Conservation (phyloP, 2,329 filamentous ascomycete species). For the Diplodia scrobiculata region DNA sequence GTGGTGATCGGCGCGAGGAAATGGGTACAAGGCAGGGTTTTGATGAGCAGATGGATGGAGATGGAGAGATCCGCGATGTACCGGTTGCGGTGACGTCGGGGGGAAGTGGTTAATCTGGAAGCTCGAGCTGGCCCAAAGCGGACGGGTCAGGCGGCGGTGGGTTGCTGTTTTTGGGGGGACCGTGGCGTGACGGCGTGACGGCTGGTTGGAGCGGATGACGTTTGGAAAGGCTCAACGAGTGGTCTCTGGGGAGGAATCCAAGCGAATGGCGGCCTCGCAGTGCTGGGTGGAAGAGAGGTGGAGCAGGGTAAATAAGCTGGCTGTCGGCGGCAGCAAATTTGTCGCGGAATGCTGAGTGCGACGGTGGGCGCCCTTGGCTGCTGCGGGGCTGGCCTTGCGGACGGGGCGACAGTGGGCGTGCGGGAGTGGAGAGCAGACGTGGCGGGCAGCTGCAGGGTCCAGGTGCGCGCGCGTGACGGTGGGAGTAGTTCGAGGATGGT, state of each 20-base stretch:
- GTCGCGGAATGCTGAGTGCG: slow-evolving; percentile 4
- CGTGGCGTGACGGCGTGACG: slow-evolving; percentile 24
- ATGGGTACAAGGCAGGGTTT: not conserved
- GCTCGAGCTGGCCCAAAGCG: not conserved
- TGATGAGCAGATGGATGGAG: not conserved
- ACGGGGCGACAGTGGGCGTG: slow-evolving; percentile 1
- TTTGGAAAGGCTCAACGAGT: not conserved
- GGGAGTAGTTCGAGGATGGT: too few species aligned
- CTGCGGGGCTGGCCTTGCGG: not conserved
- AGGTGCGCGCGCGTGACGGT: slow-evolving; percentile 13
- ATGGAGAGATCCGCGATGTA: not conserved
- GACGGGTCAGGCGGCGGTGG: slow-evolving; percentile 3
- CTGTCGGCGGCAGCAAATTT: slow-evolving; percentile 3
- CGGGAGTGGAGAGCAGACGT: not conserved
- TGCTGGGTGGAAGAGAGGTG: slow-evolving; percentile 38
- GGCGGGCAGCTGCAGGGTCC: slow-evolving; percentile 22
- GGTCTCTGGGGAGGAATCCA: not conserved
- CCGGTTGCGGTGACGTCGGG: slow-evolving; percentile 8
- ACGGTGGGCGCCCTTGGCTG: slow-evolving; percentile 5
- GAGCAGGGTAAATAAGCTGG: slow-evolving; percentile 33
- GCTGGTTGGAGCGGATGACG: not conserved
- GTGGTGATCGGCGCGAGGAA: not conserved
- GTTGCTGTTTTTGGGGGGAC: not conserved
- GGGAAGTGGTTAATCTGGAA: not conserved
- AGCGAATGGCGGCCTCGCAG: slow-evolving; percentile 18